These are phyloP conservation scores for Kodamaea arcana DNA, from an alignment of 1,139 yeast genomes.

Conservation along the genomic window DNA sequence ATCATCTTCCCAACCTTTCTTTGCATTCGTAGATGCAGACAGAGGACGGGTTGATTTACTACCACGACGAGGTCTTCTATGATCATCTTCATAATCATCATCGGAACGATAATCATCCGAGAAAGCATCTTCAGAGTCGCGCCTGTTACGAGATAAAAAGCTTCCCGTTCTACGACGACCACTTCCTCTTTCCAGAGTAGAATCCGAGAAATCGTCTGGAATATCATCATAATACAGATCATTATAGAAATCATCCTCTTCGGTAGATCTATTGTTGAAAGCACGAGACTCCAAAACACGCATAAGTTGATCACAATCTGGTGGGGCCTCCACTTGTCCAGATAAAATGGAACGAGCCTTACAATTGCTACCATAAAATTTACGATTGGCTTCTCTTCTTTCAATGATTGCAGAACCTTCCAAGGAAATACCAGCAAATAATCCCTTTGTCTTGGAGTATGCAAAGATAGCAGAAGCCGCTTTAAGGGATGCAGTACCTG, in stretches of 20 bases:
- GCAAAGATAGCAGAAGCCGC: constrained; percentile 89
- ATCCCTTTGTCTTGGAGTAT: constrained; percentile 92
- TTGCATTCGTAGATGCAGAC: constrained; percentile 10
- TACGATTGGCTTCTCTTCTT: constrained; percentile 94
- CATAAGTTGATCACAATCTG: constrained; percentile 87
- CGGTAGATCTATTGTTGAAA: constrained; percentile 56
- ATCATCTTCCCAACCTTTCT: constrained; percentile 79
- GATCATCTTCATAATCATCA: constrained; percentile 21
- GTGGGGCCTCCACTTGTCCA: constrained; percentile 89
- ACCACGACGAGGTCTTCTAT: neutral
- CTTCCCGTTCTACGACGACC: constrained; percentile 21
- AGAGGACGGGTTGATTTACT: constrained; percentile 3
- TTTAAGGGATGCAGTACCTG: constrained; percentile 88
- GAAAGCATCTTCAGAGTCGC: constrained; percentile 36
- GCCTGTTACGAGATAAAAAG: constrained; percentile 18
- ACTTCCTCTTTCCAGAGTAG: constrained; percentile 29
- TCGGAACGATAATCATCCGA: constrained; percentile 38
- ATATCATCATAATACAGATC: constrained; percentile 68
- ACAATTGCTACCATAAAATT: constrained; percentile 84
- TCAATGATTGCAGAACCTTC: constrained; percentile 95
- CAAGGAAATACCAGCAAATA: constrained; percentile 94
- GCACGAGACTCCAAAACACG: constrained; percentile 83
- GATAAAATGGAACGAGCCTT: constrained; percentile 79
- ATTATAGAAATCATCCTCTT: constrained; percentile 50
- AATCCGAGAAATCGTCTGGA: constrained; percentile 60